Evolutionary conservation across 495 filamentous ascomycete species (phyloP).

Genomic region (Penicillium cosmopolitanum): DNA sequence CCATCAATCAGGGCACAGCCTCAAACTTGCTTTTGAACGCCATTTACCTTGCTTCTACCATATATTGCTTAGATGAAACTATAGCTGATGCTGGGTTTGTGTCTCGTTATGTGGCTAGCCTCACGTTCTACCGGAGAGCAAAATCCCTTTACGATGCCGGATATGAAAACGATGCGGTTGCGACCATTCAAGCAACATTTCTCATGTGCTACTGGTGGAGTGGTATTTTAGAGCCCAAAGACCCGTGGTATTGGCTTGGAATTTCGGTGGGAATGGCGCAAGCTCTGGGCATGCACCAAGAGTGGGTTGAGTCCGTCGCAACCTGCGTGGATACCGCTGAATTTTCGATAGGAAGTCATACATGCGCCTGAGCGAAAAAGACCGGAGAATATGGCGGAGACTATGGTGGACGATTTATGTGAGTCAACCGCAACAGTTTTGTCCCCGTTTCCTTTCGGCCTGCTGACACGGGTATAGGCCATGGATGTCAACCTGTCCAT

Average conservation of each 20-base stretch:
- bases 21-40: conserved; percentile 23
- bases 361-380: conserved; percentile 5
- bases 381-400: conserved; percentile 13
- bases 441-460: neutral
- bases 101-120: conserved; percentile 27
- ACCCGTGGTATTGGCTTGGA: conserved; percentile 31
- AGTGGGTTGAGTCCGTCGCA: conserved; percentile 12
- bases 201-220: conserved; percentile 30
- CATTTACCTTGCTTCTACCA: conserved; percentile 18
- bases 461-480: conserved; percentile 4
- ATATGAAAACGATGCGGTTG: conserved; percentile 28
- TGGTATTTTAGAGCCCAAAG: conserved; percentile 25
- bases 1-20: conserved; percentile 1
- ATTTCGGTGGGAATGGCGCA: conserved; percentile 24
- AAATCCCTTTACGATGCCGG: conserved; percentile 31
- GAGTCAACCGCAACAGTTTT: neutral
- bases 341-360: conserved; percentile 13
- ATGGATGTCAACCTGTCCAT: conserved; percentile 20
- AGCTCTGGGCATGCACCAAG: conserved; percentile 29
- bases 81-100: conserved; percentile 25
- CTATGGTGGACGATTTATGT: conserved; percentile 22
- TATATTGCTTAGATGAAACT: conserved; percentile 18
- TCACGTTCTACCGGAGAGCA: conserved; percentile 28
- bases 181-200: conserved; percentile 23
- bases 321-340: neutral